These are phyloP conservation scores for Puccinia sorghi DNA, from an alignment of 1,284 basidiomycete genomes.

Conservation along the genomic window DNA sequence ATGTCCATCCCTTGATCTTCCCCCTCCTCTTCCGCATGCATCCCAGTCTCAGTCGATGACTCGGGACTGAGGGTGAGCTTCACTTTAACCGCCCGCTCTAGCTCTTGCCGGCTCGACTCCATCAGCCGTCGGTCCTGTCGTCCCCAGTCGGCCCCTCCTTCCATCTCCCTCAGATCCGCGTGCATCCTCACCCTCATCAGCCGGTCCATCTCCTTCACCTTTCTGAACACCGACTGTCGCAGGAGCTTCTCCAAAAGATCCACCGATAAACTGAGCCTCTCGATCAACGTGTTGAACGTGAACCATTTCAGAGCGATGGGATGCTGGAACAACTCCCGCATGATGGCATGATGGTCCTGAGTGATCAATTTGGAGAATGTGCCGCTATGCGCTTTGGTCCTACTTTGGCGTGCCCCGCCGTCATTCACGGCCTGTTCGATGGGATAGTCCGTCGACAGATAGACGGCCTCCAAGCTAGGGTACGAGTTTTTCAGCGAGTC, in stretches of 20 bases:
- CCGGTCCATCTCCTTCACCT: slow-evolving; percentile 48
- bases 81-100: not conserved
- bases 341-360: slow-evolving; percentile 54
- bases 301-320: slow-evolving; percentile 5
- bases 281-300: slow-evolving; percentile 13
- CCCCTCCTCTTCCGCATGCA: not conserved
- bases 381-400: slow-evolving; percentile 53
- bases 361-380: slow-evolving; percentile 56
- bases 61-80: not conserved
- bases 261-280: not conserved
- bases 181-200: not conserved
- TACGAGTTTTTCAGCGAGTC: slow-evolving; percentile 50
- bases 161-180: no score
- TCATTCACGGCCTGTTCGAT: slow-evolving; percentile 4
- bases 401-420: not conserved
- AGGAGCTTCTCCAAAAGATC: slow-evolving; percentile 1
- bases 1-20: slow-evolving; percentile 51
- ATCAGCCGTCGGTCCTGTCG: not conserved
- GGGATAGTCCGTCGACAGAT: slow-evolving; percentile 57
- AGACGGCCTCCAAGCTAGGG: slow-evolving; percentile 54
- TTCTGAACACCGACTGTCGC: slow-evolving; percentile 50
- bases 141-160: slow-evolving; percentile 22
- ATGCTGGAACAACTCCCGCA: slow-evolving; percentile 41
- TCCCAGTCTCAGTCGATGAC: not conserved
- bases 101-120: not conserved